Evolutionary conservation across 2,329 filamentous ascomycete species (phyloP).

Genomic region (Sporothrix curviconia): DNA sequence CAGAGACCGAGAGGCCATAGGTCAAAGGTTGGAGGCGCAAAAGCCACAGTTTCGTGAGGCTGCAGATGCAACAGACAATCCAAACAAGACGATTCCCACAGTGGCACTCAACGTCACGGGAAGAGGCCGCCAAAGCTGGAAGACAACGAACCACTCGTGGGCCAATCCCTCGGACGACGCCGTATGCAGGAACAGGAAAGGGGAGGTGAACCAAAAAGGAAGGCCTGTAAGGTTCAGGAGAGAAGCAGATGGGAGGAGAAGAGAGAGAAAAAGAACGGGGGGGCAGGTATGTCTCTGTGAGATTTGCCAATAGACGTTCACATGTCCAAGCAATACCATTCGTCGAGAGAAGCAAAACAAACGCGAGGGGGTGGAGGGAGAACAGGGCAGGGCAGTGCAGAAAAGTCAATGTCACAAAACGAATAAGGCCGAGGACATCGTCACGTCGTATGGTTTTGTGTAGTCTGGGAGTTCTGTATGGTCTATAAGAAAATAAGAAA

Average conservation of each 20-base stretch:
- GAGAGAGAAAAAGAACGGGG: not conserved
- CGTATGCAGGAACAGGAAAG: slow-evolving; percentile 8
- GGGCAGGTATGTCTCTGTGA: not conserved
- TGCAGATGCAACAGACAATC: not conserved
- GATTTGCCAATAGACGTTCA: not conserved
- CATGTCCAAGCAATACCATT: slow-evolving; percentile 1
- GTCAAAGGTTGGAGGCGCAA: no score
- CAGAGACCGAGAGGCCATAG: not conserved
- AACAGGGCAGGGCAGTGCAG: not conserved
- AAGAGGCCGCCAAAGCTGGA: slow-evolving; percentile 1
- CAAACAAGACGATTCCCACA: not conserved
- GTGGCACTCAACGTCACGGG: no score
- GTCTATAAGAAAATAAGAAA: no score
- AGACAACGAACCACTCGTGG: not conserved
- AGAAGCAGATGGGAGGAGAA: not conserved
- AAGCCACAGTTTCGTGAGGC: no score
- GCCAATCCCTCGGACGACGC: not conserved
- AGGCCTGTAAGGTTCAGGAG: no score
- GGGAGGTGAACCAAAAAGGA: not conserved
- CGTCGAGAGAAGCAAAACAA: not conserved
- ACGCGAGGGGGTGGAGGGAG: not conserved
- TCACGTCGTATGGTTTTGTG: no score
- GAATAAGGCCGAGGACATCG: not conserved
- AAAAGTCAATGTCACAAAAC: not conserved
- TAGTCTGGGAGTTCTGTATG: not conserved